phyloP scores from a whole-genome alignment of 2,329 filamentous ascomycete species.

The Ceratocystis cubensis region DNA sequence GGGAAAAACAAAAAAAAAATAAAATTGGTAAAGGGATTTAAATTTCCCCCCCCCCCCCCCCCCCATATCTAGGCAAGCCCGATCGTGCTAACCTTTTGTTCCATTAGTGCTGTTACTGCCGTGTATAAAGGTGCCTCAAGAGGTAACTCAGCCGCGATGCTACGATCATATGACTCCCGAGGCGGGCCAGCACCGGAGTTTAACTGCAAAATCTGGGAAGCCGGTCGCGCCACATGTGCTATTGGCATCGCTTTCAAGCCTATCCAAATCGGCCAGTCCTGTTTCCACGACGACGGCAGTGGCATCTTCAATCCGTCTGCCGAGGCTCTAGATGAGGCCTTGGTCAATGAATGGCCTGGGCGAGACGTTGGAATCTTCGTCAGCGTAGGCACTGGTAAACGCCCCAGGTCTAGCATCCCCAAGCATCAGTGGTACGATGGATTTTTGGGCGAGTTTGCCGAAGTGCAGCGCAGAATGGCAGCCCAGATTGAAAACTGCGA shows the following conservation, averaged over 20 bases:
- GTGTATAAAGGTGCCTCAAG: constrained; percentile 72
- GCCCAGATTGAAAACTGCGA: constrained; percentile 93
- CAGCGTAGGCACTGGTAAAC: constrained; percentile 85
- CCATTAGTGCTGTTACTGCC: constrained; percentile 72
- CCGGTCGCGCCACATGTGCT: constrained; percentile 83
- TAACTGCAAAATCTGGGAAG: constrained; percentile 94
- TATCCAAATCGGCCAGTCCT: constrained; percentile 81
- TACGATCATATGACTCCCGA: constrained; percentile 90
- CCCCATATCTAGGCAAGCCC: background rate
- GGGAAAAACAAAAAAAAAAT: too few relatives aligned
- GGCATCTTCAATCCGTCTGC: constrained; percentile 89
- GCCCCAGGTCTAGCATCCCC: constrained; percentile 52
- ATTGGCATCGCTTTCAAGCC: constrained; percentile 92
- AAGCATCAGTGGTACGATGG: constrained; percentile 80
- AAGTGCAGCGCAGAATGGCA: constrained; percentile 64
- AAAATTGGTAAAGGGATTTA: too few relatives aligned
- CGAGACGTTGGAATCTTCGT: constrained; percentile 85
- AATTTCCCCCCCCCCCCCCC: too few relatives aligned
- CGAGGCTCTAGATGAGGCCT: constrained; percentile 75
- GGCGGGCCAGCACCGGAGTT: constrained; percentile 83
- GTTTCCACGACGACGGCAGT: constrained; percentile 84
- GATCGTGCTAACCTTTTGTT: background rate
- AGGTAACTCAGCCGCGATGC: constrained; percentile 54
- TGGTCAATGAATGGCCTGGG: constrained; percentile 88
- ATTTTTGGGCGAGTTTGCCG: constrained; percentile 83